Evolutionary conservation across 345 rosid species (phyloP).

Genomic region (Stellera chamaejasme): DNA sequence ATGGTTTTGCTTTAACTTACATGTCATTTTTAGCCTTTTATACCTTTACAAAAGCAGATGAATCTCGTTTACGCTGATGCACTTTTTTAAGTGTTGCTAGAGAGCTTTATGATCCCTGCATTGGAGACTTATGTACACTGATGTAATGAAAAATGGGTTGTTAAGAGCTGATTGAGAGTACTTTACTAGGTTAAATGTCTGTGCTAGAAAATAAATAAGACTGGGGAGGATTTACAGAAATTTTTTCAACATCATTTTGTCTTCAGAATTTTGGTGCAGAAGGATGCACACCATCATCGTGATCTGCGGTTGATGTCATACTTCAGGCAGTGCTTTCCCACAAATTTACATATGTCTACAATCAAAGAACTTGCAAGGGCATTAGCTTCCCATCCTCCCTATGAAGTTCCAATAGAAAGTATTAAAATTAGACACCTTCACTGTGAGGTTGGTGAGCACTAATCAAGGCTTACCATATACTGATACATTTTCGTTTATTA

Average conservation of each 20-base stretch:
- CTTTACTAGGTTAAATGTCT: background rate
- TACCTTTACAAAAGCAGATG: background rate
- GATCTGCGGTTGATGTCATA: conserved; percentile 74
- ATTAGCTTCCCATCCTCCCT: conserved; percentile 78
- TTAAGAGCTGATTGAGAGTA: conserved; percentile 3
- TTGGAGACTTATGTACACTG: background rate
- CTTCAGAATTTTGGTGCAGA: conserved; percentile 48
- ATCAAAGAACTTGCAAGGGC: conserved; percentile 83
- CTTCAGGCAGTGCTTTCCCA: conserved; percentile 76
- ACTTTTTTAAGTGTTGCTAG: background rate
- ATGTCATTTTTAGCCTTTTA: too few relatives aligned
- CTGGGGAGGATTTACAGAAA: conserved; percentile 1
- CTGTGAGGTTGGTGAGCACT: conserved; percentile 49
- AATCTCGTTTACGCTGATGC: conserved; percentile 2
- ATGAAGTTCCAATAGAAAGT: conserved; percentile 70
- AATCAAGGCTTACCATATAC: background rate
- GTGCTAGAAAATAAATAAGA: background rate
- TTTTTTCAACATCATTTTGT: conserved; percentile 3
- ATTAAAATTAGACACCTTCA: conserved; percentile 78
- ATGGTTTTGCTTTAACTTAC: too few relatives aligned
- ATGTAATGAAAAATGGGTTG: background rate
- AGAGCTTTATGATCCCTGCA: background rate
- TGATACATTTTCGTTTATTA: too few relatives aligned
- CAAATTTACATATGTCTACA: conserved; percentile 44
- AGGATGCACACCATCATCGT: conserved; percentile 67